phyloP scores from a whole-genome alignment of 2,329 filamentous ascomycete species.

The Aspergillus glaucus region DNA sequence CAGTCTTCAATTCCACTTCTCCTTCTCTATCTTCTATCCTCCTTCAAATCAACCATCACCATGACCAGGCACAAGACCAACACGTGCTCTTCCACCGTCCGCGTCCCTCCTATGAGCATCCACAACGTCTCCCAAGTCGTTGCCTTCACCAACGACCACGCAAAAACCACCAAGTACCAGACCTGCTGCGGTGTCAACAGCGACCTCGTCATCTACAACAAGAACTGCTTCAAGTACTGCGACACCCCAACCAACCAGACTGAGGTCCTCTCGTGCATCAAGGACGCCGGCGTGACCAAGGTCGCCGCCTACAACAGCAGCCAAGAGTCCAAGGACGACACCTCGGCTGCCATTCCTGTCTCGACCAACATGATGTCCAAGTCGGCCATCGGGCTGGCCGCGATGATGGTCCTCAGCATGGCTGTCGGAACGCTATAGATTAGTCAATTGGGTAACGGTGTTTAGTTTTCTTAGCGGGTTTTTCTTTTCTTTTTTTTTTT shows the following conservation, averaged over 20 bases:
- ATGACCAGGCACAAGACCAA: not conserved
- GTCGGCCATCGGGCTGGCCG: not conserved
- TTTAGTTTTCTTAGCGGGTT: too few relatives aligned
- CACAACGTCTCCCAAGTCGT: not conserved
- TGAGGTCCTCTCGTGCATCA: not conserved
- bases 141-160: not conserved
- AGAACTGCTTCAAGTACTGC: conserved; percentile 1
- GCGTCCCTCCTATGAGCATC: not conserved
- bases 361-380: not conserved
- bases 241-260: not conserved
- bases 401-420: not conserved
- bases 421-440: not conserved
- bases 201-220: not conserved
- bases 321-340: not conserved
- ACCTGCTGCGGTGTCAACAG: not conserved
- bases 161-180: not conserved
- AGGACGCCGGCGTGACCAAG: not conserved
- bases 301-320: not conserved
- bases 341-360: not conserved
- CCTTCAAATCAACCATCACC: not conserved
- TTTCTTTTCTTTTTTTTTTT: too few relatives aligned
- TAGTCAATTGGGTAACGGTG: too few relatives aligned
- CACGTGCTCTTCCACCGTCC: not conserved
- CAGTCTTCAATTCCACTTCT: too few relatives aligned
- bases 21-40: not conserved